Conservation (phyloP, 225 moss, liverwort and hornwort genomes). For the Asterella californica region DNA sequence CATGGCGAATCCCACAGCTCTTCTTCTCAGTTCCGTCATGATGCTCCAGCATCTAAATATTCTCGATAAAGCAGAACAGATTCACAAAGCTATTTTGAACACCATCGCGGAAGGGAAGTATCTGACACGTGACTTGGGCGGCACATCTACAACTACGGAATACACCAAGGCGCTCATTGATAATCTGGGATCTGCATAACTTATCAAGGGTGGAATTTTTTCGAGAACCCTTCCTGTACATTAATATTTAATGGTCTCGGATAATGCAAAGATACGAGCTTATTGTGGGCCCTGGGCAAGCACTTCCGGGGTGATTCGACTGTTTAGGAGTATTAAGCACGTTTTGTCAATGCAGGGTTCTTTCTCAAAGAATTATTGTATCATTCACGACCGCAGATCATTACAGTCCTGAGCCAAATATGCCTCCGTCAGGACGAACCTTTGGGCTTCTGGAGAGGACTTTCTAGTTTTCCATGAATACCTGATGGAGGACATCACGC, state of each 20-base stretch:
- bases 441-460: neutral
- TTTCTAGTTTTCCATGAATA: neutral
- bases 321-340: neutral
- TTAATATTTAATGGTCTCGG: conserved; percentile 15
- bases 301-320: neutral
- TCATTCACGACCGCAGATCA: conserved; percentile 2
- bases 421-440: neutral
- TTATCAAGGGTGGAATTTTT: conserved; percentile 4
- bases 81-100: conserved; percentile 65
- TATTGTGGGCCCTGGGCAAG: neutral
- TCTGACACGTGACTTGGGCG: conserved; percentile 80
- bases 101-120: conserved; percentile 74
- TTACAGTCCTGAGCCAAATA: neutral
- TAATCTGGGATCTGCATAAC: conserved; percentile 36
- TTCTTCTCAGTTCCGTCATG: conserved; percentile 90
- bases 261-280: neutral
- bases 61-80: conserved; percentile 51
- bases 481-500: neutral
- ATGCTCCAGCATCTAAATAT: conserved; percentile 82
- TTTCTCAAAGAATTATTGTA: neutral
- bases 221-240: conserved; percentile 23
- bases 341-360: neutral
- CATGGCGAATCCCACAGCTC: conserved; percentile 89
- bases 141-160: conserved; percentile 62
- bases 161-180: conserved; percentile 92